Evolutionary conservation across 1,139 yeast genomes (phyloP), one percentile per base, ranked within the genome.

Genomic region (Candida gigantensis): DNA sequence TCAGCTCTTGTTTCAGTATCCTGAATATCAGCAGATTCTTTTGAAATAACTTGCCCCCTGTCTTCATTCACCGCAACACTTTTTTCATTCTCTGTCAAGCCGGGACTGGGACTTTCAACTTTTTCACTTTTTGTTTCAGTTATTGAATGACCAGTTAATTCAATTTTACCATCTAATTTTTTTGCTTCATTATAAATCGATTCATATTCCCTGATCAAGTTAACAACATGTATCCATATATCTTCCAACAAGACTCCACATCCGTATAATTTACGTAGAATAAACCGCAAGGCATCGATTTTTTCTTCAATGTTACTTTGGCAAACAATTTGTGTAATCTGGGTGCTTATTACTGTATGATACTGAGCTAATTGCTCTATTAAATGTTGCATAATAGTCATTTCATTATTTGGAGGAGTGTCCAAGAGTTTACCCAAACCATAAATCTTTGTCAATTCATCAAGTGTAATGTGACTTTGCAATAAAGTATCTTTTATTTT

Each of bases 321-420:
- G 15, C 35, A 35, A 16, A 47, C 47, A 25, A 55, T 51, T 3
- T 40, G 41, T 11, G 40, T 41, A 18, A 60, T 45, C n/a, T 44
- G 40, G 1, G 29, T 17, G 24, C 39, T 40, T 19, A 51, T 38
- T 6, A 33, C 31, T 6, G 35, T 30, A 4, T 47, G 42, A 27
- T 41, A 47, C 8, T 45, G 42, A 5, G 28, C 33, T 10, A 50
- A 30, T 20, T 36, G 32, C 2, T 47, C 44, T 14, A 42, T 39
- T 25, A 60, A 36, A 3, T 58, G 57, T n/a, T 52, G 46, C 15
- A 70, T 36, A 11, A 47, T 43, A 3, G 39, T 39, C 13, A 65
- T 45, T 39, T 76, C 81, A 36, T 65, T 65, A 1, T 46, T 44
- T 4, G 83, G 78, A 24, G 57, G 44, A 6, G 73, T 56, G 28